Conservation (phyloP, 2,329 filamentous ascomycete species). For the Cordyceps militaris region DNA sequence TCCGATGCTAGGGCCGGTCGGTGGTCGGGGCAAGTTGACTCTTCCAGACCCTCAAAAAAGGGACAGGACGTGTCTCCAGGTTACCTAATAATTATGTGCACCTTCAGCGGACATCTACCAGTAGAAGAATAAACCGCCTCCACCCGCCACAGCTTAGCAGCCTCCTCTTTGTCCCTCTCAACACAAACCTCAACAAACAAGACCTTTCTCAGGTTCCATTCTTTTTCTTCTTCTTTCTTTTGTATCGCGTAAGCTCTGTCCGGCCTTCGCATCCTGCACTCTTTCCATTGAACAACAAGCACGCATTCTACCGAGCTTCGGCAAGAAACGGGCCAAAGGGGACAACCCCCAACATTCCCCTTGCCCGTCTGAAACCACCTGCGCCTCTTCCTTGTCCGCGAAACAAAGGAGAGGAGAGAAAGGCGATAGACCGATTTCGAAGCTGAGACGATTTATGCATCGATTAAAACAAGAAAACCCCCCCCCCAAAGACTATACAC, state of each 20-base stretch:
- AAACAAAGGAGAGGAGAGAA: background rate
- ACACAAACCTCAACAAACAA: background rate
- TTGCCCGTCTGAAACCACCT: background rate
- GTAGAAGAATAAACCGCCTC: too few relatives aligned
- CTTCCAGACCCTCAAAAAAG: background rate
- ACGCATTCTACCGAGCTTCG: background rate
- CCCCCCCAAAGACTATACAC: background rate
- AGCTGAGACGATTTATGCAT: background rate
- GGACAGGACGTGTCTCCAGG: background rate
- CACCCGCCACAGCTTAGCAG: background rate
- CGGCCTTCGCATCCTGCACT: background rate
- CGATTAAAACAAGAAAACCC: background rate
- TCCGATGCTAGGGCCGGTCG: background rate
- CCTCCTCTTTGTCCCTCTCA: background rate
- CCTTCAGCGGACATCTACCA: background rate
- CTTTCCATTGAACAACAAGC: background rate
- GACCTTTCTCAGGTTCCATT: background rate
- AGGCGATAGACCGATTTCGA: background rate
- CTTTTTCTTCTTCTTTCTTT: background rate
- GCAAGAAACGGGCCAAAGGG: background rate
- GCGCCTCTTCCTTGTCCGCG: background rate
- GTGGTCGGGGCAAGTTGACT: too few relatives aligned
- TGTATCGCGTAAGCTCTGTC: background rate
- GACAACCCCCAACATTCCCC: background rate
- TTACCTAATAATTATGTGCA: conserved; percentile 9